These are phyloP conservation scores for Fraxinus sp. DNA, from an alignment of 305 asterid species.

Conservation along the genomic window DNA sequence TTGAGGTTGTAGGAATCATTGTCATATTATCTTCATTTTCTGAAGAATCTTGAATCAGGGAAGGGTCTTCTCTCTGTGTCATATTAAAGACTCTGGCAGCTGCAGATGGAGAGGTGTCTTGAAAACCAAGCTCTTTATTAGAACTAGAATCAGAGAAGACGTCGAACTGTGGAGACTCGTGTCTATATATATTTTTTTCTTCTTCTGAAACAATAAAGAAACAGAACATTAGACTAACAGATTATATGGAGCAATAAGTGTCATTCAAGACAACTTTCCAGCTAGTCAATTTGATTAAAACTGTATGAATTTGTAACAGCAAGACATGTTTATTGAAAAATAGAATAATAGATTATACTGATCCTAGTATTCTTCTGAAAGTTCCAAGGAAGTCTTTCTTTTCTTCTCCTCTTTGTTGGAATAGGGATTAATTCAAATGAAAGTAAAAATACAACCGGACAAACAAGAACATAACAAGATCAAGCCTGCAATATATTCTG, in stretches of 20 bases:
- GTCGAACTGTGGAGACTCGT: conserved; percentile 47
- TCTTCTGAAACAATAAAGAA: conserved; percentile 43
- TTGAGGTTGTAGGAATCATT: conserved; percentile 15
- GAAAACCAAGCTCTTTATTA: conserved; percentile 20
- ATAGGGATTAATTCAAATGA: neutral
- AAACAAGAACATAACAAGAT: neutral
- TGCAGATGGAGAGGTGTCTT: conserved; percentile 22
- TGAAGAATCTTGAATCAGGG: conserved; percentile 20
- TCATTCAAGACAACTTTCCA: neutral
- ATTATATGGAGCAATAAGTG: conserved; percentile 1
- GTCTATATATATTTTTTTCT: conserved; percentile 32
- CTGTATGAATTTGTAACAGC: neutral
- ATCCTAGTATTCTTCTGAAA: neutral
- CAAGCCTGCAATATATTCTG: neutral
- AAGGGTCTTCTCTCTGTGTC: conserved; percentile 17
- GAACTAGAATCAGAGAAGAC: conserved; percentile 24
- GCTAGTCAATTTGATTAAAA: neutral
- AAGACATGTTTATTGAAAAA: conserved; percentile 3
- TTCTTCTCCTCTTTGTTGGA: neutral
- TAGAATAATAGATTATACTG: conserved; percentile 3
- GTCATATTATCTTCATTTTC: conserved; percentile 19
- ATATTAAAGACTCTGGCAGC: conserved; percentile 11
- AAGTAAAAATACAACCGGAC: neutral
- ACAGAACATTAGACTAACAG: conserved; percentile 23
- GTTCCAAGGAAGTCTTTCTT: neutral